Percentiles rank a stretch among this genome's conserved stretches.
Evolutionary conservation across 495 filamentous ascomycete genomes (phyloP).

Genomic region (Aspergillus funiculosus): DNA sequence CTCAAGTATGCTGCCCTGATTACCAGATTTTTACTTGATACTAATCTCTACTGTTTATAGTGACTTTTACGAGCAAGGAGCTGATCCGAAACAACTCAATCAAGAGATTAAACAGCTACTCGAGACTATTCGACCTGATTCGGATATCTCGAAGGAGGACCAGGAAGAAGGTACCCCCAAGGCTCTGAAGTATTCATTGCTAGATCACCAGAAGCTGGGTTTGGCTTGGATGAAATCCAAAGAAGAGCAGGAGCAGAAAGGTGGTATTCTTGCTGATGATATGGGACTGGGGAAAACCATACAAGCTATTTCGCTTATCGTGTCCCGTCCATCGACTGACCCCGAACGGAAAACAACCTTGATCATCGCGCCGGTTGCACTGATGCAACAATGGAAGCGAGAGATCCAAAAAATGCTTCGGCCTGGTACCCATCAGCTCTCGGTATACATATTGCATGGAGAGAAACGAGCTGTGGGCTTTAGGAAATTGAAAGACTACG

Average conservation of each 20-base stretch:
- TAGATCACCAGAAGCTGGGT: conserved; percentile 80
- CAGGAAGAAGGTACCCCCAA: conserved; percentile 70
- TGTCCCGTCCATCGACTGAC: conserved; percentile 61
- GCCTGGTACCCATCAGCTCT: conserved; percentile 52
- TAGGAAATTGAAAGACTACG: conserved; percentile 57
- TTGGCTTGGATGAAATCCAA: conserved; percentile 77
- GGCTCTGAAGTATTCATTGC: conserved; percentile 62
- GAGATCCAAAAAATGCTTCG: conserved; percentile 74
- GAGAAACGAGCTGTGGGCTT: conserved; percentile 51
- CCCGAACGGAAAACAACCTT: conserved; percentile 70
- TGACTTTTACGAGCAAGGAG: conserved; percentile 22
- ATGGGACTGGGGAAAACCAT: conserved; percentile 98
- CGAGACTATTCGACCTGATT: conserved; percentile 68
- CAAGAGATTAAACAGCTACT: conserved; percentile 64
- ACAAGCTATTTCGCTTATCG: conserved; percentile 76
- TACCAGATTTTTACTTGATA: background rate
- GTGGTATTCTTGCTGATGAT: conserved; percentile 82
- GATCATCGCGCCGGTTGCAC: conserved; percentile 79
- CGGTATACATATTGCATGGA: conserved; percentile 61
- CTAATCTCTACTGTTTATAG: conserved; percentile 13
- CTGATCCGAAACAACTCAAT: conserved; percentile 53
- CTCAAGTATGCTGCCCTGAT: background rate
- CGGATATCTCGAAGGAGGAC: conserved; percentile 57
- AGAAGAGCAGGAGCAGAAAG: conserved; percentile 71
- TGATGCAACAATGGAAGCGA: conserved; percentile 84